These are phyloP conservation scores for Clavulina sp. DNA, from an alignment of 768 basidiomycete species.

Conservation along the genomic window DNA sequence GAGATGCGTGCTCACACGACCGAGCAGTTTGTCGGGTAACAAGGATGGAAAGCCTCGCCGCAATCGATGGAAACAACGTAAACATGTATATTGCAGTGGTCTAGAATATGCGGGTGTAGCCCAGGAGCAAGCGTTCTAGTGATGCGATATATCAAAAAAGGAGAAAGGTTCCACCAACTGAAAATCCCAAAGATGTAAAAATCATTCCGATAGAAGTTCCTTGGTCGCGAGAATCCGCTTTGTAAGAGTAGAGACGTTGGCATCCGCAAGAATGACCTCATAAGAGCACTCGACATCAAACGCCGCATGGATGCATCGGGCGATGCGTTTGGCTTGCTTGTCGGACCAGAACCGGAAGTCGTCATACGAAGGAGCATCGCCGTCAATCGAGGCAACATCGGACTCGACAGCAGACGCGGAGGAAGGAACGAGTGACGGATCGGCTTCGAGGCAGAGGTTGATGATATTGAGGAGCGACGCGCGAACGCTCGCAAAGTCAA, in stretches of 20 bases:
- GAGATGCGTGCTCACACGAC: too few relatives aligned
- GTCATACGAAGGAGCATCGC: slow-evolving; percentile 51
- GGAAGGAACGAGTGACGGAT: slow-evolving; percentile 45
- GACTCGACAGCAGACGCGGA: slow-evolving; percentile 25
- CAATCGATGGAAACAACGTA: too few relatives aligned
- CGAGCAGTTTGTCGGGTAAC: too few relatives aligned
- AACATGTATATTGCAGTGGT: too few relatives aligned
- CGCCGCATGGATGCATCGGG: slow-evolving; percentile 53
- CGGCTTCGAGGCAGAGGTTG: slow-evolving; percentile 71
- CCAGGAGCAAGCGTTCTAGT: too few relatives aligned
- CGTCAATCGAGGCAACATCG: slow-evolving; percentile 15
- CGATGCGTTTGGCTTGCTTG: slow-evolving; percentile 78
- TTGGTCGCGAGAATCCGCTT: slow-evolving; percentile 50
- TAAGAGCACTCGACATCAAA: slow-evolving; percentile 80
- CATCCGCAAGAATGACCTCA: slow-evolving; percentile 85
- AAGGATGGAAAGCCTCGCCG: too few relatives aligned
- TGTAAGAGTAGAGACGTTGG: slow-evolving; percentile 73
- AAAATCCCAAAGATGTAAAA: too few relatives aligned
- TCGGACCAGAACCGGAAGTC: slow-evolving; percentile 93
- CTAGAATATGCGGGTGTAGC: too few relatives aligned
- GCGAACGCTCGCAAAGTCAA: slow-evolving; percentile 51
- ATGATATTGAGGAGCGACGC: slow-evolving; percentile 57
- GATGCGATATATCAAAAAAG: too few relatives aligned
- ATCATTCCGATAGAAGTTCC: not conserved
- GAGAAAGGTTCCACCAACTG: too few relatives aligned